Evolutionary conservation across 1,284 basidiomycete genomes (phyloP).

Genomic region (Lentinula novae-zelandiae): DNA sequence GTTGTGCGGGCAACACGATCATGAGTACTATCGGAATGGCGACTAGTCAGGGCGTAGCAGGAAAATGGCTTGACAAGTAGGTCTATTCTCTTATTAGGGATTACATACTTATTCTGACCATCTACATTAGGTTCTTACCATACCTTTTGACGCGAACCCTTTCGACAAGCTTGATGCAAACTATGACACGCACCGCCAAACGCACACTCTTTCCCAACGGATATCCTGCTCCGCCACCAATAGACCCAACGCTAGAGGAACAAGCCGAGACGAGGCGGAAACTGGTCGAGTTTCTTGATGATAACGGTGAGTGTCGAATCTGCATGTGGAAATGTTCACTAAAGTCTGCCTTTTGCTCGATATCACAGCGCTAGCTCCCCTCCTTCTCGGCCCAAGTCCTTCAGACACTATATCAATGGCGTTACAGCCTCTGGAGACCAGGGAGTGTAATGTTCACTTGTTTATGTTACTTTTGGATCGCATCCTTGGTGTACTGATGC

Average conservation of each 20-base stretch:
- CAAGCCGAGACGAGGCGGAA: constrained; percentile 54
- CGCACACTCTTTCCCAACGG: constrained; percentile 76
- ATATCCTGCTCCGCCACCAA: constrained; percentile 64
- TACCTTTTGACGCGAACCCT: constrained; percentile 57
- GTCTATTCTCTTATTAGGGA: constrained; percentile 16
- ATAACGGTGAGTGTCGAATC: neutral
- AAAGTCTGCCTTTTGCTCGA: neutral
- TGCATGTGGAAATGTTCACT: neutral
- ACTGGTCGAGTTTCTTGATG: constrained; percentile 24
- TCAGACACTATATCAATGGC: constrained; percentile 42
- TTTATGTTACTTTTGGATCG: constrained; percentile 62
- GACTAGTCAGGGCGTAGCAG: constrained; percentile 1
- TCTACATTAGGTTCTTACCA: constrained; percentile 48
- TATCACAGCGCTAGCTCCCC: constrained; percentile 30
- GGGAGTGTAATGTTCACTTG: constrained; percentile 65
- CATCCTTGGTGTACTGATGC: constrained; percentile 58
- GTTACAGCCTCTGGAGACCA: constrained; percentile 55
- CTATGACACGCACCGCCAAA: constrained; percentile 48
- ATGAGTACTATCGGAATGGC: constrained; percentile 33
- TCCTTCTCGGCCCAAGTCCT: constrained; percentile 47
- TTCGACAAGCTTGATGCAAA: constrained; percentile 46
- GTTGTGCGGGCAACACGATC: constrained; percentile 41
- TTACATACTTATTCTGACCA: neutral
- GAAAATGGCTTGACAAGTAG: constrained; percentile 41
- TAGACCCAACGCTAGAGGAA: constrained; percentile 69